phyloP scores from a whole-genome alignment of 768 basidiomycete genomes.

The Pleurotus djamor region DNA sequence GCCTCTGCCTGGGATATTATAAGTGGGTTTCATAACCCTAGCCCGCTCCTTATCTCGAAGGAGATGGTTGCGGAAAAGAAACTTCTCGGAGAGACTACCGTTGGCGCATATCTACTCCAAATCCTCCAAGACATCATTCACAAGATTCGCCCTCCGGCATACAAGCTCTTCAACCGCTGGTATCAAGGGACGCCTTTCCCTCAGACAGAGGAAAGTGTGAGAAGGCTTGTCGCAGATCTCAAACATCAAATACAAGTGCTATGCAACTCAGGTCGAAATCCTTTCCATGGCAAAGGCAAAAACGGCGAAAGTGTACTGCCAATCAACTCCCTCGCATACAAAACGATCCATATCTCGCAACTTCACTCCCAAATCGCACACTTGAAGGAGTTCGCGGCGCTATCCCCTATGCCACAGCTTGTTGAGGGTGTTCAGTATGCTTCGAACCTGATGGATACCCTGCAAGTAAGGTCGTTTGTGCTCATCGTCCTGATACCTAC shows the following conservation, averaged over 20 bases:
- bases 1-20: neutral
- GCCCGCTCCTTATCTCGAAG: neutral
- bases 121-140: neutral
- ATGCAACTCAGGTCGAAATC: no score
- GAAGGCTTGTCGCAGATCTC: no score
- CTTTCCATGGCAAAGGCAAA: no score
- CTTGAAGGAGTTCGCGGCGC: no score
- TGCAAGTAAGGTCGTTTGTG: neutral
- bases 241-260: no score
- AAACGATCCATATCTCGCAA: no score
- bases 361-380: no score
- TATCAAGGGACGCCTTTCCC: neutral
- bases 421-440: no score
- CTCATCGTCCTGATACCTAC: neutral
- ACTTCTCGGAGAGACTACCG: neutral
- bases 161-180: neutral
- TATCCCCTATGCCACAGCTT: no score
- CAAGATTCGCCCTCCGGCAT: neutral
- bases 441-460: neutral
- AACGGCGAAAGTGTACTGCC: no score
- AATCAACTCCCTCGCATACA: no score
- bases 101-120: neutral
- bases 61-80: neutral
- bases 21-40: neutral
- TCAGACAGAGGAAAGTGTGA: neutral